Evolutionary conservation across 2,329 filamentous ascomycete genomes (phyloP).

Genomic region (Trichocomaceae sp.): DNA sequence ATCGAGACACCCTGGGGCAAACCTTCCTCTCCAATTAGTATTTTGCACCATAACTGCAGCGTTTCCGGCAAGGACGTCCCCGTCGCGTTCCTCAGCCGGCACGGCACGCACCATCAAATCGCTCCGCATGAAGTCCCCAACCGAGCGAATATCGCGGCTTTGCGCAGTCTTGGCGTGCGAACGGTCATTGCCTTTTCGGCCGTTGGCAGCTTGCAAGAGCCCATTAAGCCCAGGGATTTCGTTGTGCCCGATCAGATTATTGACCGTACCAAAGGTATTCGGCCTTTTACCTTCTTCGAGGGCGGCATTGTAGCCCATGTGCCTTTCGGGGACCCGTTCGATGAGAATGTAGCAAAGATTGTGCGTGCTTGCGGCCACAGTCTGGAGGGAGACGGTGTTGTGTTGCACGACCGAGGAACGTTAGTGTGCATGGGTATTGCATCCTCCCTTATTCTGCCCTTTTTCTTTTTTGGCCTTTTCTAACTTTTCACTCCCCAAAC

Average conservation of each 20-base stretch:
- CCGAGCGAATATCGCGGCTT: conserved; percentile 96
- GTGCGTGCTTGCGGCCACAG: conserved; percentile 69
- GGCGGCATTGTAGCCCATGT: conserved; percentile 84
- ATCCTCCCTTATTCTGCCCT: background rate
- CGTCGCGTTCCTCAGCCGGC: conserved; percentile 87
- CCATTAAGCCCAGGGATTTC: conserved; percentile 93
- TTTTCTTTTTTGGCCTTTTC: background rate
- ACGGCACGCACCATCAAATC: conserved; percentile 80
- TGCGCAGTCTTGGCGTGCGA: conserved; percentile 81
- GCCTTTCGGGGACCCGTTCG: conserved; percentile 93
- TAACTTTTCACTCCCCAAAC: background rate
- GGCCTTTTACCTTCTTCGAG: conserved; percentile 89
- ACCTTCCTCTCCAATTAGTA: conserved; percentile 70
- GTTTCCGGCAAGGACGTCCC: conserved; percentile 55
- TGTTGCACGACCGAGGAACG: conserved; percentile 74
- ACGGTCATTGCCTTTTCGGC: conserved; percentile 91
- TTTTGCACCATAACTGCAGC: conserved; percentile 77
- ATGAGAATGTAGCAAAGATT: conserved; percentile 66
- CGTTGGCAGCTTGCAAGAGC: conserved; percentile 84
- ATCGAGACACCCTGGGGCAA: conserved; percentile 81
- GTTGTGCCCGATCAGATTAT: conserved; percentile 94
- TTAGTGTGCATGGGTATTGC: conserved; percentile 82
- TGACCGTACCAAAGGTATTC: conserved; percentile 90
- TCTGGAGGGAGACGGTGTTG: conserved; percentile 76
- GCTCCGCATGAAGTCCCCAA: conserved; percentile 92